These are phyloP conservation scores for Fusarium poae DNA, from an alignment of 2,329 filamentous ascomycete genomes.

Conservation along the genomic window DNA sequence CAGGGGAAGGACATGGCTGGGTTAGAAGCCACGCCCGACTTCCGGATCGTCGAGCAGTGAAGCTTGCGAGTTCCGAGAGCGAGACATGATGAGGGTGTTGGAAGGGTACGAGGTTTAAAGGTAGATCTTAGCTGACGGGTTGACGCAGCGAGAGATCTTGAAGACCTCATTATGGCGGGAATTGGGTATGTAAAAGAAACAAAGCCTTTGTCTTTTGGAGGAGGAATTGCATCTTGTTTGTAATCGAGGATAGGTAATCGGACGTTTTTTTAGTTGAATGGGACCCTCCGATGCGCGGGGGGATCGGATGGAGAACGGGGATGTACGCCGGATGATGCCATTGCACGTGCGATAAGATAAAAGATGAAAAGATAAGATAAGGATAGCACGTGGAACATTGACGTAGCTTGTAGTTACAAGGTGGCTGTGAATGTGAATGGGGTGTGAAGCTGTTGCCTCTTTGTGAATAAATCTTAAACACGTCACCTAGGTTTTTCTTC, in stretches of 20 bases:
- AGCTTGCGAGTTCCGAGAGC: conserved; percentile 36
- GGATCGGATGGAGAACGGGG: conserved; percentile 29
- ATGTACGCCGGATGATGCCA: conserved; percentile 44
- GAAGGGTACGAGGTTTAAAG: background rate
- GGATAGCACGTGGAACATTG: conserved; percentile 31
- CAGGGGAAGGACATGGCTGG: conserved; percentile 91
- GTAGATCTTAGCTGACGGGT: conserved; percentile 36
- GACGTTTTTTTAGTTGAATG: conserved; percentile 28
- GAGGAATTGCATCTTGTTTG: conserved; percentile 44
- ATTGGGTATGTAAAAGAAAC: background rate
- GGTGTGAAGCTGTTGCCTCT: conserved; percentile 37
- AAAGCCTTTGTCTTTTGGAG: conserved; percentile 1
- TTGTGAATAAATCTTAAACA: conserved; percentile 28
- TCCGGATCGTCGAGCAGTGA: conserved; percentile 39
- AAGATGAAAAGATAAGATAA: conserved; percentile 34
- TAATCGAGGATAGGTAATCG: conserved; percentile 34
- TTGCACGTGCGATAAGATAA: conserved; percentile 47
- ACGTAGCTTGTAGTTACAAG: conserved; percentile 26
- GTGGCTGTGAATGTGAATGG: conserved; percentile 3
- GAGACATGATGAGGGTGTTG: conserved; percentile 15
- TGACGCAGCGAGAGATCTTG: conserved; percentile 37
- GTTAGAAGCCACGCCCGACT: conserved; percentile 70
- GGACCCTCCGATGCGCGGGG: conserved; percentile 36
- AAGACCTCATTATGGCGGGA: conserved; percentile 46
- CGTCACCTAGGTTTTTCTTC: conserved; percentile 38